phyloP scores from a whole-genome alignment of 768 basidiomycete genomes.

The Leucosporidium scottii region DNA sequence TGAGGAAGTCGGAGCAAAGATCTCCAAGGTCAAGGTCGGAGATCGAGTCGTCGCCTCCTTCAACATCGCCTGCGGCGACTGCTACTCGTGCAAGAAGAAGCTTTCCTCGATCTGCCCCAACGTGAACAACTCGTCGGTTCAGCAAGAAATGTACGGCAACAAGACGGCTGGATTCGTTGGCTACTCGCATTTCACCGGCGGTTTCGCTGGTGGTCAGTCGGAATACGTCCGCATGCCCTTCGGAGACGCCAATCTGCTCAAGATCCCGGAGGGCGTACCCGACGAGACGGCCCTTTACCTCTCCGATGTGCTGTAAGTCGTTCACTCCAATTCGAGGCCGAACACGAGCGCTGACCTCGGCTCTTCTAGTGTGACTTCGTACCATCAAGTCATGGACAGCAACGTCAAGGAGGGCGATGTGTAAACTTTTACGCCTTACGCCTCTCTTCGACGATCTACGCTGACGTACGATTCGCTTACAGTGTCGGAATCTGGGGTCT shows the following conservation, averaged over 20 bases:
- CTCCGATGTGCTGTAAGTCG: slow-evolving; percentile 38
- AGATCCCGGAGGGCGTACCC: slow-evolving; percentile 58
- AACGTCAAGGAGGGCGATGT: slow-evolving; percentile 64
- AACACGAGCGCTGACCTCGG: not conserved
- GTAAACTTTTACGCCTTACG: slow-evolving; percentile 40
- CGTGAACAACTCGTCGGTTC: slow-evolving; percentile 35
- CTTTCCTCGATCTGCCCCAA: slow-evolving; percentile 59
- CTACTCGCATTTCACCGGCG: slow-evolving; percentile 47
- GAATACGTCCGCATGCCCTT: slow-evolving; percentile 67
- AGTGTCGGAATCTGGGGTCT: slow-evolving; percentile 33
- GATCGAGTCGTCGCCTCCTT: slow-evolving; percentile 58
- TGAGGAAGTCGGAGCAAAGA: slow-evolving; percentile 57
- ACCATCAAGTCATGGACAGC: slow-evolving; percentile 66
- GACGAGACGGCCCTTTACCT: slow-evolving; percentile 53
- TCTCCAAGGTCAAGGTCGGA: slow-evolving; percentile 56
- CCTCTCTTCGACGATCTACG: slow-evolving; percentile 48
- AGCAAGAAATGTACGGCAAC: slow-evolving; percentile 55
- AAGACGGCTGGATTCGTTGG: slow-evolving; percentile 48
- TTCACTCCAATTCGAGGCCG: slow-evolving; percentile 44
- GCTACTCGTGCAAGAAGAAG: slow-evolving; percentile 62
- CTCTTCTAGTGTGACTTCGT: slow-evolving; percentile 57
- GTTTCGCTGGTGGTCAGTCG: slow-evolving; percentile 67
- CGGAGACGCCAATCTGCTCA: slow-evolving; percentile 64
- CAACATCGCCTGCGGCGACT: slow-evolving; percentile 36
- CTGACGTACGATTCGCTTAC: no score